phyloP scores from a whole-genome alignment of 2,329 filamentous ascomycete genomes.

The Clarireedia monteithiana region DNA sequence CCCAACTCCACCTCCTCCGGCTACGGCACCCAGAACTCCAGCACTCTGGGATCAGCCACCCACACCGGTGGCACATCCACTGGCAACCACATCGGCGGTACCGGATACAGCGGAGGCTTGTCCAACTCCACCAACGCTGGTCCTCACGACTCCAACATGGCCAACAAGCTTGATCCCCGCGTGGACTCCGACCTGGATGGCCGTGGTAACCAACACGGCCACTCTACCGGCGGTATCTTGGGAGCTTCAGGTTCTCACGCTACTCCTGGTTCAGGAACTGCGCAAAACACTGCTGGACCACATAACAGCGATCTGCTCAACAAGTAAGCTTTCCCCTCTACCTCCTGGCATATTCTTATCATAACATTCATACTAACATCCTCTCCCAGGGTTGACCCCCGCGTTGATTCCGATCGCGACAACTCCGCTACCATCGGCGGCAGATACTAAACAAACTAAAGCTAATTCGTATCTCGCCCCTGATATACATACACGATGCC shows the following conservation, averaged over 20 bases:
- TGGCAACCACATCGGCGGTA: constrained; percentile 3
- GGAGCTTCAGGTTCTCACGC: constrained; percentile 27
- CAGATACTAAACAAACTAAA: constrained; percentile 9
- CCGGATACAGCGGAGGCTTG: constrained; percentile 18
- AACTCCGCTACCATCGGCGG: constrained; percentile 46
- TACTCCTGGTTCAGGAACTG: constrained; percentile 28
- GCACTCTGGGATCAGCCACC: neutral
- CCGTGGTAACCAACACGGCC: constrained; percentile 30
- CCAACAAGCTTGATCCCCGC: constrained; percentile 45
- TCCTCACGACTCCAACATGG: constrained; percentile 29
- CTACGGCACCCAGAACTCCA: constrained; percentile 7
- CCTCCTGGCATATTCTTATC: neutral
- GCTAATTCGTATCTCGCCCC: too few relatives aligned
- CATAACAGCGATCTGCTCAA: constrained; percentile 47
- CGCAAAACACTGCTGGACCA: constrained; percentile 40
- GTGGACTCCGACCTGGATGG: constrained; percentile 43
- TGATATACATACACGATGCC: too few relatives aligned
- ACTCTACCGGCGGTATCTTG: constrained; percentile 20
- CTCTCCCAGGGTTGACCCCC: constrained; percentile 39
- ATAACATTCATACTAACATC: neutral
- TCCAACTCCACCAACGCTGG: constrained; percentile 30
- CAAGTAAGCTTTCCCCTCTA: constrained; percentile 30
- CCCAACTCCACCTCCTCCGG: constrained; percentile 2
- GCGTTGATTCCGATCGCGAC: constrained; percentile 48
- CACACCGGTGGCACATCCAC: constrained; percentile 4